These are phyloP conservation scores for Pseudisothecium myosuroides DNA, from an alignment of 225 moss, liverwort and hornwort species.

Conservation along the genomic window DNA sequence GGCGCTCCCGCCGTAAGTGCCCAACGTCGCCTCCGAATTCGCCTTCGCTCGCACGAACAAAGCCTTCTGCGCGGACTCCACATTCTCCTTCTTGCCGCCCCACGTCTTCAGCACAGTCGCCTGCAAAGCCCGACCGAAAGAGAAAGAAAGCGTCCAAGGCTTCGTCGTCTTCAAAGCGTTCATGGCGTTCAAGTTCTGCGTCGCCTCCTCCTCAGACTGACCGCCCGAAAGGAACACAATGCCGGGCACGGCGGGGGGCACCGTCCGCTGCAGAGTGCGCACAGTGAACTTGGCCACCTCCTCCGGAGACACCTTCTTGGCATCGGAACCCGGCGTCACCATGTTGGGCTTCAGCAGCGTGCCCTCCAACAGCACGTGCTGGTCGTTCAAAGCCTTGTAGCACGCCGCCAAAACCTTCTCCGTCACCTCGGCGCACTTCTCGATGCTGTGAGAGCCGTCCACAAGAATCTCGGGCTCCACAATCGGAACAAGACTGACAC, in stretches of 20 bases:
- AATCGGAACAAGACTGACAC: not conserved
- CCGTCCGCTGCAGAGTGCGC: not conserved
- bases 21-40: constrained; percentile 44
- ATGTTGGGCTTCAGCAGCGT: not conserved
- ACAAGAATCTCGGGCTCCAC: not conserved
- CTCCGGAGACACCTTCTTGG: not conserved
- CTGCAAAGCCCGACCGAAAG: not conserved
- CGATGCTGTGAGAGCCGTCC: not conserved
- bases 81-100: not conserved
- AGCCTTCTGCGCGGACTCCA: not conserved
- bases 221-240: not conserved
- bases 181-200: not conserved
- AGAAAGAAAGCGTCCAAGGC: not conserved
- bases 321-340: not conserved
- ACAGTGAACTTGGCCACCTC: not conserved
- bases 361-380: not conserved
- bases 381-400: not conserved
- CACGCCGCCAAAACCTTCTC: not conserved
- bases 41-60: constrained; percentile 31
- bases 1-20: constrained; percentile 23
- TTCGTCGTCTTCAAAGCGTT: not conserved
- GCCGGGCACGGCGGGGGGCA: not conserved
- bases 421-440: not conserved
- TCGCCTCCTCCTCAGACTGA: not conserved
- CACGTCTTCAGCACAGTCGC: not conserved